Percentiles rank a stretch among this genome's conserved stretches.
phyloP scores from a whole-genome alignment of 2,329 filamentous ascomycete species.

The Geoglossum cookeanum region DNA sequence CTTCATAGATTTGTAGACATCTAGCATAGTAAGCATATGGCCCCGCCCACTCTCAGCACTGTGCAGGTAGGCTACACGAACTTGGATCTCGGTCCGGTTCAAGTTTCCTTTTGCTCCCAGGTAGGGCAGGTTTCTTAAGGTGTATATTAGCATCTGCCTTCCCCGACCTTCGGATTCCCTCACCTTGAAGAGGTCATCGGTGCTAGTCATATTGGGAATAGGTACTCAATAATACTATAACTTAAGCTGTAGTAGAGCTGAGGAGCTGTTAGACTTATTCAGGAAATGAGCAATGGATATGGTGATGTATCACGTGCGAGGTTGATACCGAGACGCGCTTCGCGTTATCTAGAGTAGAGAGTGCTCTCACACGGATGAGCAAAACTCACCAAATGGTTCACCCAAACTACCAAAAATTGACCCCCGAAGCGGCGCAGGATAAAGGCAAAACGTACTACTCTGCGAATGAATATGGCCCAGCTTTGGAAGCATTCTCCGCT shows the following conservation, averaged over 20 bases:
- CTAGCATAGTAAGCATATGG: slow-evolving; percentile 14
- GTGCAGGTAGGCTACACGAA: slow-evolving; percentile 13
- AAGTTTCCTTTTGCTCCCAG: slow-evolving; percentile 37
- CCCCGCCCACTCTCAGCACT: background rate
- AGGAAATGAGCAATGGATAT: background rate
- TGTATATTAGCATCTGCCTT: slow-evolving; percentile 8
- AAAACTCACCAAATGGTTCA: background rate
- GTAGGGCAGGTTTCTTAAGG: slow-evolving; percentile 27
- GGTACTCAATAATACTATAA: no score
- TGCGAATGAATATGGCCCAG: slow-evolving; percentile 23
- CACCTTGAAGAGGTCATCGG: slow-evolving; percentile 42
- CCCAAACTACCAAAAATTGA: background rate
- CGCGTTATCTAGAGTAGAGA: background rate
- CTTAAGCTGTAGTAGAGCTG: no score
- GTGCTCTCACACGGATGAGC: background rate
- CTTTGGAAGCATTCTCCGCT: slow-evolving; percentile 23
- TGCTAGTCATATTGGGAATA: slow-evolving; percentile 31
- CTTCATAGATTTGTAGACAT: slow-evolving; percentile 41
- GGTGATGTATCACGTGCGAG: background rate
- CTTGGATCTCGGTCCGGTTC: slow-evolving; percentile 33
- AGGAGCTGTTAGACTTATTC: no score
- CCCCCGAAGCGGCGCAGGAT: slow-evolving; percentile 13
- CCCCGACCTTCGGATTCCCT: background rate
- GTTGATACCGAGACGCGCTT: background rate
- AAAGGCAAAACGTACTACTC: slow-evolving; percentile 26